A percentile compares a stretch with the other conserved stretches of the same genome.
These are phyloP conservation scores for Jaenimonas drosophilae DNA, from an alignment of 208 protist species.

Conservation along the genomic window DNA sequence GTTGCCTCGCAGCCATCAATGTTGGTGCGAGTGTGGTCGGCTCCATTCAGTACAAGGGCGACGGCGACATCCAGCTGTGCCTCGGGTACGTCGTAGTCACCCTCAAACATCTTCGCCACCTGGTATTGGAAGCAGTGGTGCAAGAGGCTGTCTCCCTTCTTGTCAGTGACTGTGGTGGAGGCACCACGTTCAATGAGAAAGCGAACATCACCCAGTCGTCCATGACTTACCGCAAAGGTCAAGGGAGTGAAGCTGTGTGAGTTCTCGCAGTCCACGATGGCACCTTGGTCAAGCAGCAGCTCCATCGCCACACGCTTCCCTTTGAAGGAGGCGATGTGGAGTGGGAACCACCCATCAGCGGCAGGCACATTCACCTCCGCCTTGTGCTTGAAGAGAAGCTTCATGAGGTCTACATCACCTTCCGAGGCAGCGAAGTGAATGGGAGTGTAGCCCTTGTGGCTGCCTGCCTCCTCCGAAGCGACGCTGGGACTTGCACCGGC, in stretches of 20 bases:
- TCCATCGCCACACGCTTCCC: constrained; percentile 17
- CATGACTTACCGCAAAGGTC: constrained; percentile 37
- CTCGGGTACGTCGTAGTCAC: constrained; percentile 45
- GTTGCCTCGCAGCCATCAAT: constrained; percentile 24
- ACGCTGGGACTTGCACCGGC: constrained; percentile 25
- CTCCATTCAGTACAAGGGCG: constrained; percentile 27
- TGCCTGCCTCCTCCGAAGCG: constrained; percentile 20
- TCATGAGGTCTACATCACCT: constrained; percentile 18
- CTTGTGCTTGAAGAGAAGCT: constrained; percentile 17
- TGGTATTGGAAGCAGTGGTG: constrained; percentile 56
- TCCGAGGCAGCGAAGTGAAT: constrained; percentile 32
- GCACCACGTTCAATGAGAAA: constrained; percentile 30
- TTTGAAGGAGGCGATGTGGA: constrained; percentile 54
- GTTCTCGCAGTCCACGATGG: constrained; percentile 35
- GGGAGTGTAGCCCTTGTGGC: constrained; percentile 39
- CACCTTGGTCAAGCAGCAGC: constrained; percentile 27
- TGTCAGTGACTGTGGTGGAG: constrained; percentile 13
- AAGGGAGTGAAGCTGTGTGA: constrained; percentile 28
- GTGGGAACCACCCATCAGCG: constrained; percentile 37
- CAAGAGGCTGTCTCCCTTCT: constrained; percentile 25
- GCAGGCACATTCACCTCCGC: constrained; percentile 23
- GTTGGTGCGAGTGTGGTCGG: constrained; percentile 5
- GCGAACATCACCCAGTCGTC: constrained; percentile 27
- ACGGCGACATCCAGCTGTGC: constrained; percentile 54
- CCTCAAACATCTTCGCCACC: constrained; percentile 38